A percentile compares a stretch with the other conserved stretches of the same genome.
These are phyloP conservation scores for Bryoglossum gracile DNA, from an alignment of 495 filamentous ascomycete genomes.

Conservation along the genomic window DNA sequence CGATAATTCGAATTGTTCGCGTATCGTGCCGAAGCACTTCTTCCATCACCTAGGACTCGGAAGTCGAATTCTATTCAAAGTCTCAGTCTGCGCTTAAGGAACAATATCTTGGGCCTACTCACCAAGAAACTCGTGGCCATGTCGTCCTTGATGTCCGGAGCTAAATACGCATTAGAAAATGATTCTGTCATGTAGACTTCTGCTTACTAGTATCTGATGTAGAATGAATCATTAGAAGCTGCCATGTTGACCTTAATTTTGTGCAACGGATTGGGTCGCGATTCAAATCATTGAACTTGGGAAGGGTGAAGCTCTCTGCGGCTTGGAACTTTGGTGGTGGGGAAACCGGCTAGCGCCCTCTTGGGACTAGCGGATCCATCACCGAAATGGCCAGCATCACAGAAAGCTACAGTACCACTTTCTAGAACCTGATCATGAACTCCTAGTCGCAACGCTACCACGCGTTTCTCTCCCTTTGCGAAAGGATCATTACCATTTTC, in stretches of 20 bases:
- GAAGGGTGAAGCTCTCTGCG: neutral
- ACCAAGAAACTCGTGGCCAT: constrained; percentile 99
- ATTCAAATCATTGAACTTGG: neutral
- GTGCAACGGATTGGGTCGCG: too few relatives aligned
- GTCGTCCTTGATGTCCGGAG: constrained; percentile 95
- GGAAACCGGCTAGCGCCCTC: too few relatives aligned
- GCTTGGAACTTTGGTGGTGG: too few relatives aligned
- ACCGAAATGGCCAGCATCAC: constrained; percentile 12
- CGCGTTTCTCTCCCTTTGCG: constrained; percentile 8
- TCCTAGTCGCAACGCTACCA: constrained; percentile 19
- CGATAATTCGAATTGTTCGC: constrained; percentile 99
- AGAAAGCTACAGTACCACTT: constrained; percentile 2
- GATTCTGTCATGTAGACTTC: neutral
- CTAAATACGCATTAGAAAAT: constrained; percentile 45
- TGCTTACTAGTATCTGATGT: constrained; percentile 86
- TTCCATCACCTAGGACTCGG: constrained; percentile 85
- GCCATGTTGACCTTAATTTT: constrained; percentile 16
- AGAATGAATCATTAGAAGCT: constrained; percentile 67
- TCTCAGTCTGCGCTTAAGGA: constrained; percentile 4
- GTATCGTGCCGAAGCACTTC: constrained; percentile 90
- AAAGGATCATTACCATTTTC: constrained; percentile 6
- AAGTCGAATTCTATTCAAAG: constrained; percentile 82
- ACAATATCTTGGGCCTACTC: constrained; percentile 18
- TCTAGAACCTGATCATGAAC: constrained; percentile 6
- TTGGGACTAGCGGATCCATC: too few relatives aligned